These are phyloP conservation scores for Aureobasidium namibiae DNA, from an alignment of 2,329 filamentous ascomycete species.

Conservation along the genomic window DNA sequence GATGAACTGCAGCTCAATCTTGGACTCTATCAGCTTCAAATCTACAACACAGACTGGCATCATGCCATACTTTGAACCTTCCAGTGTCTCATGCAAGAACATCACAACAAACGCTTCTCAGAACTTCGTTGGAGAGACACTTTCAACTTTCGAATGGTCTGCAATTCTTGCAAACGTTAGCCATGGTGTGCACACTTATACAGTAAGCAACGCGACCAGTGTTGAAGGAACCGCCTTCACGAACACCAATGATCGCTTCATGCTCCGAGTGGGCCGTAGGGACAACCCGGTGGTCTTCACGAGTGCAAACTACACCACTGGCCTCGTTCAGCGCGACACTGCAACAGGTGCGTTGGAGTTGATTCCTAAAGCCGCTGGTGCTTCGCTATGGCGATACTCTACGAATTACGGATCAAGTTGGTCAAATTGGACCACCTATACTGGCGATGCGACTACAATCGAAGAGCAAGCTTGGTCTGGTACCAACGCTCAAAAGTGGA, in stretches of 20 bases:
- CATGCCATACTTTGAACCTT: conserved; percentile 35
- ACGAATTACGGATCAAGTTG: conserved; percentile 53
- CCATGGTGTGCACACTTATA: conserved; percentile 53
- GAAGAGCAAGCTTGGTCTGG: conserved; percentile 48
- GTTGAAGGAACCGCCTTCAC: conserved; percentile 35
- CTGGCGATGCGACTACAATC: conserved; percentile 42
- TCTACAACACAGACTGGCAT: conserved; percentile 45
- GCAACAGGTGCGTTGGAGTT: conserved; percentile 35
- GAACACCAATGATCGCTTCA: conserved; percentile 49
- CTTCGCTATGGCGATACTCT: conserved; percentile 54
- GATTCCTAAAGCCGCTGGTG: conserved; percentile 51
- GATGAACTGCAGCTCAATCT: conserved; percentile 52
- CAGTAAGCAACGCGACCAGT: conserved; percentile 46
- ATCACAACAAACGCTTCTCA: conserved; percentile 28
- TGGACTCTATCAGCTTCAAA: conserved; percentile 40
- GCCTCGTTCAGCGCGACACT: conserved; percentile 39
- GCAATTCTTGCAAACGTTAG: conserved; percentile 48
- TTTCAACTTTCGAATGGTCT: conserved; percentile 46
- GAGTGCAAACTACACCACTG: conserved; percentile 49
- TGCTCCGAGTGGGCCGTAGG: conserved; percentile 50
- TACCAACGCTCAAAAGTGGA: conserved; percentile 49
- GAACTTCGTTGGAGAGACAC: conserved; percentile 41
- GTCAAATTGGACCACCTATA: conserved; percentile 43
- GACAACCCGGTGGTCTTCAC: conserved; percentile 55
- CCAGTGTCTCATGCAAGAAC: conserved; percentile 38